Base-by-base conservation (phyloP, 2,329 filamentous ascomycete genomes). In the Ramularia endophylla region DNA sequence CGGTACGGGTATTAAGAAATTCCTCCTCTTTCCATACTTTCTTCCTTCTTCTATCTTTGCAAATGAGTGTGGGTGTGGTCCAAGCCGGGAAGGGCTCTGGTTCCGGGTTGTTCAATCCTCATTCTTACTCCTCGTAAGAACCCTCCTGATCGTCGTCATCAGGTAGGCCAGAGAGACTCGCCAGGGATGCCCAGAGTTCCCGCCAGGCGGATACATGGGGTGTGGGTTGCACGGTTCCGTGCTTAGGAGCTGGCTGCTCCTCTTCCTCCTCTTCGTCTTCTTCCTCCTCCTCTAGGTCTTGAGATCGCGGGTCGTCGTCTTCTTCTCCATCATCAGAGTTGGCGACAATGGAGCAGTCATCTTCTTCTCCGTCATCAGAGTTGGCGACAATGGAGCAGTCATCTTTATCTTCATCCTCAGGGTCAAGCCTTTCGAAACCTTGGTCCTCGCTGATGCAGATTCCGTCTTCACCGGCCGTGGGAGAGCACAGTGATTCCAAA, bases 101-200 rank as follows among this genome's bases (percentile, higher is more conserved):
- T 18, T 19, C 32, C 20, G 16, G 32, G 32, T 34, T 34, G 32
- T 34, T 17, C 32, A 19, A 19, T 22, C 18, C 8, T 34, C 8
- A 7, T n/a, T 20, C 13, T 32, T 32, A 15, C 30, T 20, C 16
- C 5, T 33, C 13, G 33, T 27, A 18, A 36, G 25, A 34, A 29
- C 30, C 35, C 12, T 44, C 50, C 6, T 55, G 51, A 11, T 55
- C 51, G 16, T 52, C 51, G 18, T 51, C 52, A 28, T 54, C 54
- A 16, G 46, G 51, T 44, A 62, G 55, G 12, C 61, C 61, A 12
- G 59, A 60, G 34, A 62, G 50, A 36, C 51, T 53, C 12, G 50
- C 44, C 38, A 63, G 36, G 16, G 57, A 53, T 16, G 55, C 51
- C 55, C 60, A 64, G 5, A 64, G 52, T 41, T 64, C 61, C 36